Base-by-base conservation (phyloP, 352 stramenopile genomes). In the Thalassiosira sp. region DNA sequence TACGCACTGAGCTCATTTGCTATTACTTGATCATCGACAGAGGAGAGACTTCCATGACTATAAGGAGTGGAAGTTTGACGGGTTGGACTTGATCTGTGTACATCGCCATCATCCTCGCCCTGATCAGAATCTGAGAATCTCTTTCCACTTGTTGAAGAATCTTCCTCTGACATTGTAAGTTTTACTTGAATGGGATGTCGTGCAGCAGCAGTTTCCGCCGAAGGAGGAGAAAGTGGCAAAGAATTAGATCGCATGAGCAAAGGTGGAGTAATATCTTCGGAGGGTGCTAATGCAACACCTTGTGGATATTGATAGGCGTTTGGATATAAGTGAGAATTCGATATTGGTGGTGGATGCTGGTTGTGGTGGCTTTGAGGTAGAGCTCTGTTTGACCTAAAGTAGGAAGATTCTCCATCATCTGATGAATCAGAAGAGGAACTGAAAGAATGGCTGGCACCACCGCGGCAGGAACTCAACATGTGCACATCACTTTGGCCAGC, bases 121-220 rank as follows among this genome's bases (percentile, higher is more conserved):
- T 20, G 5, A 13, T 54, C 46, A 22, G 46, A 54, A n/a, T 54
- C 46, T n/a, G 16, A 35, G 46, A 51, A 51, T 51, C 2, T 27
- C 7, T 11, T 51, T 51, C 15, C 43, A 42, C 33, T 42, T 2
- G 7, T 27, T 22, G 18, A 5, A 27, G 40, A 15, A 16, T 48
- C 40, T 3, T 54, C 46, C 20, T 54, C 46, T 18, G 63, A 72
- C 42, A 75, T 22, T 1, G 66, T 68, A 24, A 67, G 52, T 35
- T 61, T 74, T 42, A 65, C 43, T 20, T 74, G 53, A 51, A 74
- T 57, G 20, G n/a, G 6, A 35, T 43, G 43, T n/a, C 16, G 5
- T 18, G 53, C 15, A 52, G 3, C 52, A 45, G 10, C 13, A 2
- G 13, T 46, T 6, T 24, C 24, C 16, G 16, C 20, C 15, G 15